Conservation (phyloP, 192 early-diverging fungal species). For the Coemansia sp. region DNA sequence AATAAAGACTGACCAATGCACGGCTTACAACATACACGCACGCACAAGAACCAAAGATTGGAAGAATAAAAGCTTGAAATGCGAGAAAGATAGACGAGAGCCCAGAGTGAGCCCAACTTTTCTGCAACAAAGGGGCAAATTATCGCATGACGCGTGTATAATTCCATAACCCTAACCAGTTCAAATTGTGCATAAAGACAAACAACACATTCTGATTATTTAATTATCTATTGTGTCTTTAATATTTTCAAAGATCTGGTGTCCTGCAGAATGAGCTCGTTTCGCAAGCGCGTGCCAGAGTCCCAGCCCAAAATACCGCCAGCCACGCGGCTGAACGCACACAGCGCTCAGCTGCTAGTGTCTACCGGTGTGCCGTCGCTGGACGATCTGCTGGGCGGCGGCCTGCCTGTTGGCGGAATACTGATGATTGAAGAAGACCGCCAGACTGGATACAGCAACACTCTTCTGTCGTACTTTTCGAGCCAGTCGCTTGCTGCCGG, state of each 20-base stretch:
- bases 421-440: constrained; percentile 78
- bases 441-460: constrained; percentile 74
- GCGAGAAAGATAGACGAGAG: neutral
- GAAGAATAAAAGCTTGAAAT: neutral
- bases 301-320: constrained; percentile 62
- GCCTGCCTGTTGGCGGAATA: constrained; percentile 78
- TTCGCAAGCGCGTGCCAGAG: constrained; percentile 57
- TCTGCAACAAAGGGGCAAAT: neutral
- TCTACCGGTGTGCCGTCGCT: constrained; percentile 83
- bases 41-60: neutral
- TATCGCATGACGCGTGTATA: neutral
- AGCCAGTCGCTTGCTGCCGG: constrained; percentile 79
- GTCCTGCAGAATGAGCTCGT: constrained; percentile 37
- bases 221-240: neutral
- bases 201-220: neutral
- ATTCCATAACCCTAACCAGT: neutral
- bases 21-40: neutral
- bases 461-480: constrained; percentile 80
- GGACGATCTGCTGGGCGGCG: constrained; percentile 86
- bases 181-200: neutral
- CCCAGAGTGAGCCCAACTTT: neutral
- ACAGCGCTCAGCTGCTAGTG: constrained; percentile 73
- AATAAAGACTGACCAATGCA: constrained; percentile 5
- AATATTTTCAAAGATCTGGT: neutral
- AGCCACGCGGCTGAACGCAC: constrained; percentile 72